phyloP scores from a whole-genome alignment of 139 green algal genomes.

The Gonium pectorale region DNA sequence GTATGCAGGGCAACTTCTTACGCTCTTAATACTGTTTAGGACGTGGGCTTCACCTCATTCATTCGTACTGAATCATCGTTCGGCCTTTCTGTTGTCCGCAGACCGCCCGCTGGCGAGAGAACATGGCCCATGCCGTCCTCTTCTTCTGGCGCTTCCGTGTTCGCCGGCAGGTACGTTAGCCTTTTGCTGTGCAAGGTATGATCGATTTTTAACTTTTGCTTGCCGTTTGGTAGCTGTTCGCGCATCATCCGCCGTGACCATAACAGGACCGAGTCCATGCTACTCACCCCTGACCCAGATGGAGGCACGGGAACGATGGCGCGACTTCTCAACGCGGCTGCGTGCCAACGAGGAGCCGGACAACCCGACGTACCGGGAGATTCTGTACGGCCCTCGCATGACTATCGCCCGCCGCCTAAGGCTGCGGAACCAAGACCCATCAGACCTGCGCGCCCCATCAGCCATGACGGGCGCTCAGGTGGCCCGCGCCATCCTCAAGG shows the following conservation, averaged over 20 bases:
- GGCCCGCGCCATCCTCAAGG: too few species aligned
- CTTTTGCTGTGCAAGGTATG: too few species aligned
- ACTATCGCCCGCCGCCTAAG: slow-evolving; percentile 9
- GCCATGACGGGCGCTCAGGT: slow-evolving; percentile 16
- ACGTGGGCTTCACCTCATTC: too few species aligned
- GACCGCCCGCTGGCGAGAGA: background rate
- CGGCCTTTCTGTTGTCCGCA: too few species aligned
- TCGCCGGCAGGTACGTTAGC: slow-evolving; percentile 8
- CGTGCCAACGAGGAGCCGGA: background rate
- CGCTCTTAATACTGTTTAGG: background rate
- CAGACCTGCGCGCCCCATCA: background rate
- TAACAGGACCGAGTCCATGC: too few species aligned
- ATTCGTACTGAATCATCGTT: too few species aligned
- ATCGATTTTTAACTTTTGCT: too few species aligned
- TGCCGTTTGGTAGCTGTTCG: too few species aligned
- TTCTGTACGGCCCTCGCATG: slow-evolving; percentile 13
- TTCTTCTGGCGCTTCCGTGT: slow-evolving; percentile 30
- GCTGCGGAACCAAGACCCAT: background rate
- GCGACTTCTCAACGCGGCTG: background rate
- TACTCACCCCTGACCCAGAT: too few species aligned
- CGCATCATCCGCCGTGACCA: too few species aligned
- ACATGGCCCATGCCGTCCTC: background rate
- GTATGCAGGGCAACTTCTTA: background rate
- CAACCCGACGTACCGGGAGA: slow-evolving; percentile 25
- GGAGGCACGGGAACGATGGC: slow-evolving; percentile 15